Evolutionary conservation across 371 early-diverging fungal genomes (phyloP), one percentile per base, ranked within the genome.

Genomic region (Mortierella sp.): DNA sequence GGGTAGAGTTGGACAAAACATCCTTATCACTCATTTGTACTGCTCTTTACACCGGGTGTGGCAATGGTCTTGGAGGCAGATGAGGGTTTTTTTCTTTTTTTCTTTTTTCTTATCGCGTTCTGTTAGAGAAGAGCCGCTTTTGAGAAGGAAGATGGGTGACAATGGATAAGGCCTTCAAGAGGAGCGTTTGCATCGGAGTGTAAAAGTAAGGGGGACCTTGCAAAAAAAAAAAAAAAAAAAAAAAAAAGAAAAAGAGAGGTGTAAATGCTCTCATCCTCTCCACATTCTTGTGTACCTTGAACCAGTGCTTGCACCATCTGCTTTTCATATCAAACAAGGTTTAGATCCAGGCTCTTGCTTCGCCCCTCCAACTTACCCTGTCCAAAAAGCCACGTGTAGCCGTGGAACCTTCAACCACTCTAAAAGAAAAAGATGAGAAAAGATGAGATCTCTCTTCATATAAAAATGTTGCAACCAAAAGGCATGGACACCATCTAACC

Each of bases 401-500:
- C 21, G 22, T 58, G 32, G 16, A 28, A 32, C 16, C 33, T 16
- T 32, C 33, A 28, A 36, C 36, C 33, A 36, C 28, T 10, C 4
- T 8, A 58, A 28, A 13, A 16, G 4, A 15, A 28, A 16, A 58
- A 32, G 13, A 58, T 33, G 4, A 33, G 4, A 58, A 58, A 58
- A 60, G 41, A 60, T 60, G n/a, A 60, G 61, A 40, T 60, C 61
- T 60, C 10, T 13, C 58, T 33, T 63, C 16, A 22, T 28, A 28
- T 28, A 28, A 28, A 28, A 28, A 28, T 28, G 28, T 28, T 28
- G 2, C 28, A 28, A 28, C 2, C 28, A 28, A 28, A 36, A 52
- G 53, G 50, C 65, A 64, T 48, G 53, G 50, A 52, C 19, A 48
- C 33, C n/a, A n/a, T 64, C 50, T 64, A 63, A 22, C 63, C 15